phyloP scores from a whole-genome alignment of 2,329 filamentous ascomycete genomes.

The Elsinoe necatrix region DNA sequence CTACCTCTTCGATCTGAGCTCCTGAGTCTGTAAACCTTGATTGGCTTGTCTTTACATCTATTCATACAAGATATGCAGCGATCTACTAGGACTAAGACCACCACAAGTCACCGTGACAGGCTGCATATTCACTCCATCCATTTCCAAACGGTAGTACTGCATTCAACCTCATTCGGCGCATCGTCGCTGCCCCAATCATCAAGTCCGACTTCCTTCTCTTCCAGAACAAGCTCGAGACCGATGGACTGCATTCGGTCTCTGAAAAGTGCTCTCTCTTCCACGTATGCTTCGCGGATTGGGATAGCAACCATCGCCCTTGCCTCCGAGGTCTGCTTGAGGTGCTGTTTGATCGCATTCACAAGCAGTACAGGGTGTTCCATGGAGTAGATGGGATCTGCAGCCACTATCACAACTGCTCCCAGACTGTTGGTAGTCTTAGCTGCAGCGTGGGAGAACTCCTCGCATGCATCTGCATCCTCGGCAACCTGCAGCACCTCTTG shows the following conservation, averaged over 20 bases:
- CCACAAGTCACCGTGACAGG: neutral
- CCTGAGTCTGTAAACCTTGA: too few species aligned
- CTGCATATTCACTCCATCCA: constrained; percentile 22
- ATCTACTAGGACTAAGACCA: neutral
- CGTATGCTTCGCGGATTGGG: constrained; percentile 64
- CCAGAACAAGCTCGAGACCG: constrained; percentile 46
- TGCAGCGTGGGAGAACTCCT: constrained; percentile 9
- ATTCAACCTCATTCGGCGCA: constrained; percentile 44
- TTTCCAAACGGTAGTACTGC: constrained; percentile 61
- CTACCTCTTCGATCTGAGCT: too few species aligned
- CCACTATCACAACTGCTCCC: constrained; percentile 56
- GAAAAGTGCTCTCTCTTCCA: constrained; percentile 57
- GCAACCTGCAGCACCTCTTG: constrained; percentile 24
- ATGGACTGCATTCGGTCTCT: constrained; percentile 50
- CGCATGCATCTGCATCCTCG: constrained; percentile 1
- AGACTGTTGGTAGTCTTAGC: neutral
- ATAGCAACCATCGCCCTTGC: constrained; percentile 71
- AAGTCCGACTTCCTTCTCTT: constrained; percentile 56
- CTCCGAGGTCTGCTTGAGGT: constrained; percentile 49
- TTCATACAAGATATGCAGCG: too few species aligned
- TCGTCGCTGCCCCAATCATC: constrained; percentile 62
- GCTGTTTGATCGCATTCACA: constrained; percentile 58
- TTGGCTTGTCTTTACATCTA: too few species aligned
- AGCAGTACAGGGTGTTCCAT: constrained; percentile 70
- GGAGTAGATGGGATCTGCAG: constrained; percentile 81